Percentiles rank a stretch among this genome's conserved stretches.
These are phyloP conservation scores for Amanita brunnescens DNA, from an alignment of 768 basidiomycete species.

Conservation along the genomic window DNA sequence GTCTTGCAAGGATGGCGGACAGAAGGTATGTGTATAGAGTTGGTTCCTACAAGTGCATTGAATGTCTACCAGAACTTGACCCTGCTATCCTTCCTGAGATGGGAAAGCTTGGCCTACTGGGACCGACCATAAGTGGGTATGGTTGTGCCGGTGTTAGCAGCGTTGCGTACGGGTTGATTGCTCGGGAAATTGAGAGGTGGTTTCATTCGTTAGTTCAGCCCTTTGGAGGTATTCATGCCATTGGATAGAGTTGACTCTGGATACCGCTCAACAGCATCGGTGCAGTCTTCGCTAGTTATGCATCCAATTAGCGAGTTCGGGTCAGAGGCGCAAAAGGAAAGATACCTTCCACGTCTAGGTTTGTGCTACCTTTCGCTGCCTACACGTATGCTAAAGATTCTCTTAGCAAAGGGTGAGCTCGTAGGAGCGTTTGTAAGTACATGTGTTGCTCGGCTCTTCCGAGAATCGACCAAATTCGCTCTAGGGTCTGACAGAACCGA, in stretches of 20 bases:
- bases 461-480: not conserved
- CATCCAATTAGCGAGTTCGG: conserved; percentile 89
- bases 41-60: not conserved
- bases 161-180: conserved; percentile 91
- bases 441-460: conserved; percentile 1
- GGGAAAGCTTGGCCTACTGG: conserved; percentile 86
- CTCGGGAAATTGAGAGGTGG: conserved; percentile 87
- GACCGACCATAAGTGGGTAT: conserved; percentile 88
- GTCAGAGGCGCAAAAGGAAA: conserved; percentile 81
- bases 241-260: conserved; percentile 81
- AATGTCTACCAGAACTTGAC: conserved; percentile 54
- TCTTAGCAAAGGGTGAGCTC: conserved; percentile 70
- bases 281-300: conserved; percentile 96
- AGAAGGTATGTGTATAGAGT: conserved; percentile 46
- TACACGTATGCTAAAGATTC: not conserved
- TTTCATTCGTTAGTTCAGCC: conserved; percentile 7
- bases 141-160: conserved; percentile 89
- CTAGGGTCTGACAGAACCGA: conserved; percentile 92
- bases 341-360: conserved; percentile 82
- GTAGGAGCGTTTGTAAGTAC: conserved; percentile 86
- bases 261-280: conserved; percentile 90
- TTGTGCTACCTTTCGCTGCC: conserved; percentile 10
- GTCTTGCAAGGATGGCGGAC: conserved; percentile 85
- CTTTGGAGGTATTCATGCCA: not conserved
- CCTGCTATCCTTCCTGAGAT: conserved; percentile 74